Base-by-base conservation (phyloP, 148 eudicot species). In the Rhododendron ferrugineum region DNA sequence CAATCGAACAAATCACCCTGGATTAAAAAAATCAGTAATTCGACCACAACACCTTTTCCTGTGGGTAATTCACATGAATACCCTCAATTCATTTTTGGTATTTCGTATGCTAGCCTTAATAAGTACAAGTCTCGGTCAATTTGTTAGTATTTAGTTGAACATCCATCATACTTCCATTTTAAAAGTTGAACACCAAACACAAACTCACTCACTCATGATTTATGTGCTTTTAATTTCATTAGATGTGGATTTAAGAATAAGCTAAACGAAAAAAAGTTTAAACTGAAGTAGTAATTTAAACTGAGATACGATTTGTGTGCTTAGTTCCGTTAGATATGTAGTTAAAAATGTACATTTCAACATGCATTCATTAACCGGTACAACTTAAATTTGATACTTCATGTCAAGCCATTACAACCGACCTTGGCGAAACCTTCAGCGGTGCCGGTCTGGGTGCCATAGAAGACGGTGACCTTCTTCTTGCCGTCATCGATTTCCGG, bases 341-440 rank as follows among this genome's bases (percentile, higher is more conserved):
- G 64, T 20, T 5, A 0, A 20, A 22, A 58, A 3, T 58, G 64
- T 6, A 58, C 64, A 20, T 1, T 5, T 58, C 64, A 58, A 20
- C 64, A 22, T 20, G n/a, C 64, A 58, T 58, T 58, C 64, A 22
- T 58, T 22, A 58, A 58, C 8, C 22, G 20, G 10, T 58, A 15
- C 60, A 16, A 16, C 60, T 16, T 54, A 54, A 54, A 54, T 54
- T 54, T 4, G 60, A 54, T 16, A 18, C 20, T 54, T 54, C 60
- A 16, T 1, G 60, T 1, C 0, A 64, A n/a, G 32, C 14, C 30
- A 11, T 58, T 4, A 32, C 30, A 47, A 50, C 76, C 3, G 56
- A 95, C 99, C 98, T 97, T 97, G 8, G 98, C 98, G 56, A 97
- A 97, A 26, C 99, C 99, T 86, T 97, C 99, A 46, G 99, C 99